Percentiles rank a stretch among this genome's conserved stretches.
These are phyloP conservation scores for Pyronema domesticum DNA, from an alignment of 495 filamentous ascomycete species.

Conservation along the genomic window DNA sequence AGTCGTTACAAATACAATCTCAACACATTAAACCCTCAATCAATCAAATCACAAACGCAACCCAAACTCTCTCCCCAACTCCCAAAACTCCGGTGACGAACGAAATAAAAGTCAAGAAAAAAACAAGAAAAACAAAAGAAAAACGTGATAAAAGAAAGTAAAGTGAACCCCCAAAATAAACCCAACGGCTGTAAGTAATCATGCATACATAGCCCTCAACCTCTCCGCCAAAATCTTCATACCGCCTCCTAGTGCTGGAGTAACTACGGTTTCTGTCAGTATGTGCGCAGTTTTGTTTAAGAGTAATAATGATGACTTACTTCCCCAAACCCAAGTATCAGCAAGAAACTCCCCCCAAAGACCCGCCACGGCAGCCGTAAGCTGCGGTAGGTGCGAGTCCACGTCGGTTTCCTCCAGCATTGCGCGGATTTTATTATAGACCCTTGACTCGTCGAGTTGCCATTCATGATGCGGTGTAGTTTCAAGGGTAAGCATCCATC, in stretches of 20 bases:
- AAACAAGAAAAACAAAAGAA: not conserved
- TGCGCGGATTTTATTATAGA: not conserved
- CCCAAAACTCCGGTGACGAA: too few species aligned
- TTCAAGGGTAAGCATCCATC: constrained; percentile 3
- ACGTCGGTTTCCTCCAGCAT: constrained; percentile 3
- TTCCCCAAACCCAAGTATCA: constrained; percentile 7
- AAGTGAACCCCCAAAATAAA: not conserved
- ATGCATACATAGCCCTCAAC: not conserved
- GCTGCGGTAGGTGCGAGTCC: not conserved
- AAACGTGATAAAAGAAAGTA: not conserved
- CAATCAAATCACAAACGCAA: too few species aligned
- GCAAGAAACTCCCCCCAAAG: constrained; percentile 1
- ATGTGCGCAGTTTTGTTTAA: not conserved
- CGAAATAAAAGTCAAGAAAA: not conserved
- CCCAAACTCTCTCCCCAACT: too few species aligned
- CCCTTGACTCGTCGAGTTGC: not conserved
- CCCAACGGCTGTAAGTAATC: not conserved
- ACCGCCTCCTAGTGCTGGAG: not conserved
- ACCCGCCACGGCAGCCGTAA: not conserved
- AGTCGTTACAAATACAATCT: too few species aligned
- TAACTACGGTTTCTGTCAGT: not conserved
- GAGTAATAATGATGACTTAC: not conserved
- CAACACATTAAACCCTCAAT: too few species aligned
- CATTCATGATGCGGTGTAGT: not conserved
- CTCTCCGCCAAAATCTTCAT: constrained; percentile 3